Conservation (phyloP, 176 grass and related monocot species). For the Coix lacrymajobi region DNA sequence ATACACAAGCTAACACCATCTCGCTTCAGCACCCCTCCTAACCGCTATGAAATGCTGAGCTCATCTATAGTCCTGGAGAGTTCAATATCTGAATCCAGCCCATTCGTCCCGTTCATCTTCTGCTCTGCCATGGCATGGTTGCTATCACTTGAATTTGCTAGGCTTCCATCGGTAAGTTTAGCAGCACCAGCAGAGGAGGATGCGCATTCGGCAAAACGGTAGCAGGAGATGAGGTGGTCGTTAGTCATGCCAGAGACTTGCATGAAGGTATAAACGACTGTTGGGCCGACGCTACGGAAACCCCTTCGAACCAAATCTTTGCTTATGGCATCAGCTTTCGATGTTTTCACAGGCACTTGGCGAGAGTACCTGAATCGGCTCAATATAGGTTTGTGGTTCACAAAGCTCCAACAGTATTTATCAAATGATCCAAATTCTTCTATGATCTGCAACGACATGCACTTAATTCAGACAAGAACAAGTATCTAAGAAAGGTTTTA, state of each 20-base stretch:
- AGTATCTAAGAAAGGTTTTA: neutral
- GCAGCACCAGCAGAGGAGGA: slow-evolving; percentile 2
- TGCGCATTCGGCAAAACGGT: slow-evolving; percentile 65
- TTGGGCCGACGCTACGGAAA: slow-evolving; percentile 78
- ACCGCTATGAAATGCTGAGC: slow-evolving; percentile 70
- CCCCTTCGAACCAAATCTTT: slow-evolving; percentile 90
- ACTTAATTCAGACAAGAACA: slow-evolving; percentile 5
- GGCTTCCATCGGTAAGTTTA: slow-evolving; percentile 18
- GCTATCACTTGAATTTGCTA: slow-evolving; percentile 20
- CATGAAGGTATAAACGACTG: slow-evolving; percentile 94
- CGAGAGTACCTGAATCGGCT: slow-evolving; percentile 85
- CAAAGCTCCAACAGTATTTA: slow-evolving; percentile 88
- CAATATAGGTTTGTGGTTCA: slow-evolving; percentile 74
- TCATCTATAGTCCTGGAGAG: slow-evolving; percentile 47
- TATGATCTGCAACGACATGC: slow-evolving; percentile 37
- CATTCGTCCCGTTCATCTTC: slow-evolving; percentile 37
- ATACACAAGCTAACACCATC: slow-evolving; percentile 37
- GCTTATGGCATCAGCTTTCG: slow-evolving; percentile 91
- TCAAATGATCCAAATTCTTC: slow-evolving; percentile 93
- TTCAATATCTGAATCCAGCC: slow-evolving; percentile 32
- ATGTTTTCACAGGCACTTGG: slow-evolving; percentile 82
- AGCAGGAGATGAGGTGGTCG: slow-evolving; percentile 84
- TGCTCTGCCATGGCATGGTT: slow-evolving; percentile 19
- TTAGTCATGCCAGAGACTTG: slow-evolving; percentile 87
- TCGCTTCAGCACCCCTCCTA: slow-evolving; percentile 1